phyloP scores from a whole-genome alignment of 495 filamentous ascomycete species.

The Cercophora samala region DNA sequence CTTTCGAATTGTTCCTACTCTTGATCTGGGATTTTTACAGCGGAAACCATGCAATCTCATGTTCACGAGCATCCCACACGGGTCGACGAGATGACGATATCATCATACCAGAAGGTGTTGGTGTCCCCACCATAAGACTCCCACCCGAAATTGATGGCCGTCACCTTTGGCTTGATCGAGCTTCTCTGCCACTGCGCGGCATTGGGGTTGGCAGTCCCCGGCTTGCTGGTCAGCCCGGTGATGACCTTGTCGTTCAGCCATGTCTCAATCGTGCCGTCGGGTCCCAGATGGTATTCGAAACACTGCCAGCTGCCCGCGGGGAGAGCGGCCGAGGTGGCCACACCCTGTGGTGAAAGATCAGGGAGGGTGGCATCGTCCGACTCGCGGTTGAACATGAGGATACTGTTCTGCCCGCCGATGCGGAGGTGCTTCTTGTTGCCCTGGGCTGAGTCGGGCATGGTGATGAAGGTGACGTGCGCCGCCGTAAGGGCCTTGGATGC shows the following conservation, averaged over 20 bases:
- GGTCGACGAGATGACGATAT: slow-evolving; percentile 44
- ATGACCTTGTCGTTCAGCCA: slow-evolving; percentile 52
- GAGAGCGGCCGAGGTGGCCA: slow-evolving; percentile 48
- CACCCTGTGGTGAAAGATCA: slow-evolving; percentile 54
- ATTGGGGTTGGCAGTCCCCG: slow-evolving; percentile 47
- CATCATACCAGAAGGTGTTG: slow-evolving; percentile 60
- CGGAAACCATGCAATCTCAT: not conserved
- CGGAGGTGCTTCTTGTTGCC: slow-evolving; percentile 55
- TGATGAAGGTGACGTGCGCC: slow-evolving; percentile 58
- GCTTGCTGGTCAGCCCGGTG: slow-evolving; percentile 46
- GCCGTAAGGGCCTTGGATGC: slow-evolving; percentile 50
- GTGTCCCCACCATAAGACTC: slow-evolving; percentile 56
- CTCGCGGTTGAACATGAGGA: slow-evolving; percentile 60
- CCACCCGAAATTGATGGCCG: slow-evolving; percentile 58
- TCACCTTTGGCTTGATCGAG: slow-evolving; percentile 46
- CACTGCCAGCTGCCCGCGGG: slow-evolving; percentile 51
- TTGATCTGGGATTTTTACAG: too few relatives aligned
- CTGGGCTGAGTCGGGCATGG: slow-evolving; percentile 56
- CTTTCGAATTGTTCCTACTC: too few relatives aligned
- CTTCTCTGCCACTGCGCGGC: slow-evolving; percentile 50
- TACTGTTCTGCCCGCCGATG: slow-evolving; percentile 55
- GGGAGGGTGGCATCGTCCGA: slow-evolving; percentile 59
- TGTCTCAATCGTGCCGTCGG: slow-evolving; percentile 55
- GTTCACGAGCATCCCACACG: slow-evolving; percentile 45
- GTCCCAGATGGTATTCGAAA: slow-evolving; percentile 56